Base-by-base conservation (phyloP, 2,329 filamentous ascomycete genomes). In the Zymoseptoria tritici region DNA sequence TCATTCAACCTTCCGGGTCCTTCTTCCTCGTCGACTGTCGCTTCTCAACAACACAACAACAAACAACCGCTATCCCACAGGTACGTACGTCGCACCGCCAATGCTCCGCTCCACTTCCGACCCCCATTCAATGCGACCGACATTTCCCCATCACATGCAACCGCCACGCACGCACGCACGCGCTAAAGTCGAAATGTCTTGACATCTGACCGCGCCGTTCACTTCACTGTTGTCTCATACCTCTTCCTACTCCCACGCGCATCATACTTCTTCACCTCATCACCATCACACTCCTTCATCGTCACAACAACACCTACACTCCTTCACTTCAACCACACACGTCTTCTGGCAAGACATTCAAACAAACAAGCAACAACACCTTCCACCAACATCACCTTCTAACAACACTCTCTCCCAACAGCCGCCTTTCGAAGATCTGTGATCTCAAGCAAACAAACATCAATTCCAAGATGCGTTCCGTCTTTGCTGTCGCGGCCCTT, bases 401-500 rank as follows among this genome's bases (percentile, higher is more conserved):
- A 46, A 46, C 36, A 46, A 46, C 36, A 46, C 36, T 16, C 36
- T 42, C 36, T 13, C 36, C 26, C 36, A 16, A 46, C 13, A 46
- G 36, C 36, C 36, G 36, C 22, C 22, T 52, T 24, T 52, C 19
- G 50, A 24, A 52, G 50, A 52, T 52, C 50, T 52, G 50, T 52
- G 50, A 52, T 52, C 50, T 24, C 20, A 52, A 52, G 22, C 50
- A 52, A 65, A 60, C 64, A 61, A 66, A 60, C 60, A 66, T 56
- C 59, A 67, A 64, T 52, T 56, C 56, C 56, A 71, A 67, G 52
- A 74, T 76, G 74, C 74, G 71, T 64, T 72, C 73, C 54, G 62
- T 71, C 49, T 46, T 75, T 55, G 59, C 71, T 61, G 60, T 71
- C 57, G 73, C 71, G 46, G 72, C 72, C 58, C 68, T 76, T 56